Evolutionary conservation across 2,329 filamentous ascomycete genomes (phyloP).

Genomic region (Ciborinia camelliae): DNA sequence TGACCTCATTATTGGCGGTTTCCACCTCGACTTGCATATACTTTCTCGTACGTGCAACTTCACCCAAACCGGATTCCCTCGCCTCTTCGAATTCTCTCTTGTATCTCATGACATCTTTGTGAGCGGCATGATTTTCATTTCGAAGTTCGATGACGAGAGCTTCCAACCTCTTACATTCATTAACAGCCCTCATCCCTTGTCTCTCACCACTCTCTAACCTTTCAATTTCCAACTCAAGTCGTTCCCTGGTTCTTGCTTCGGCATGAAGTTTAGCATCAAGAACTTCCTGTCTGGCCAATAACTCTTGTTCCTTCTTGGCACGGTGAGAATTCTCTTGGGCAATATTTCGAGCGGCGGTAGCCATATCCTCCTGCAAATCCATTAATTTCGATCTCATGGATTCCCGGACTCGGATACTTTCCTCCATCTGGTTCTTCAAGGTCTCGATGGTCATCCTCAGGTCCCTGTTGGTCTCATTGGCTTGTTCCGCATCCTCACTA

Average conservation of each 20-base stretch:
- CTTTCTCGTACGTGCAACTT: slow-evolving; percentile 76
- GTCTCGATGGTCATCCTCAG: slow-evolving; percentile 70
- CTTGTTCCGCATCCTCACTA: slow-evolving; percentile 55
- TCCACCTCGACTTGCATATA: slow-evolving; percentile 81
- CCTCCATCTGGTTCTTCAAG: slow-evolving; percentile 74
- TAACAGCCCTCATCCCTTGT: slow-evolving; percentile 60
- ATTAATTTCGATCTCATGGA: slow-evolving; percentile 81
- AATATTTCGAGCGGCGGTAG: slow-evolving; percentile 71
- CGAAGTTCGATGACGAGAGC: slow-evolving; percentile 53
- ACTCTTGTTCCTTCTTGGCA: slow-evolving; percentile 73
- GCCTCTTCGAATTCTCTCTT: slow-evolving; percentile 84
- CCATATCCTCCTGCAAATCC: slow-evolving; percentile 83
- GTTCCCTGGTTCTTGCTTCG: slow-evolving; percentile 66
- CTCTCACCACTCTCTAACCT: slow-evolving; percentile 62
- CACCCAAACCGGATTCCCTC: slow-evolving; percentile 71
- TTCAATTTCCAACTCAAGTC: slow-evolving; percentile 63
- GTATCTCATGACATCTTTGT: slow-evolving; percentile 46
- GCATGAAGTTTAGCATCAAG: slow-evolving; percentile 74
- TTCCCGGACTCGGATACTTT: slow-evolving; percentile 81
- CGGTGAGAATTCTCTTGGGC: slow-evolving; percentile 78
- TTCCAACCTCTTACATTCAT: slow-evolving; percentile 60
- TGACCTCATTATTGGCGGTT: slow-evolving; percentile 78
- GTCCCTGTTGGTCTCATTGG: slow-evolving; percentile 63
- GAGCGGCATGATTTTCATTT: slow-evolving; percentile 61
- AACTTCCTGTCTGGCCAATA: slow-evolving; percentile 74